phyloP scores from a whole-genome alignment of 371 early-diverging fungal species.

The Dichotomocladium elegans region DNA sequence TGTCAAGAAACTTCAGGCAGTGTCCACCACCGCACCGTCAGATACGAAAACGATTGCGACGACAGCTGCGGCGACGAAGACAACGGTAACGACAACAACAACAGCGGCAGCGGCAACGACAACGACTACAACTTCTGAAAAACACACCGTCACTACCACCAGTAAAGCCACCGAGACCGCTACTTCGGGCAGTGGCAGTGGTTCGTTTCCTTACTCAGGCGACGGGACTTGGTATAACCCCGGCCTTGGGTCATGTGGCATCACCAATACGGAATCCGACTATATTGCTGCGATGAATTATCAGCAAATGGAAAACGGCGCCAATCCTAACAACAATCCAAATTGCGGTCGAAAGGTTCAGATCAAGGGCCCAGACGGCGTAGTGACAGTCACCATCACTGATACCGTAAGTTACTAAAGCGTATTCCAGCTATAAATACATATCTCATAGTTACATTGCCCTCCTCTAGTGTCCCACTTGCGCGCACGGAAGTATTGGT shows the following conservation, averaged over 20 bases:
- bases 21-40: too few species aligned
- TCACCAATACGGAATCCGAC: conserved; percentile 6
- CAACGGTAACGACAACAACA: not conserved
- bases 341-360: conserved; percentile 20
- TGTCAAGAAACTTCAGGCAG: too few species aligned
- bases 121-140: not conserved
- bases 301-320: conserved; percentile 11
- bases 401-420: conserved; percentile 11
- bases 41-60: too few species aligned
- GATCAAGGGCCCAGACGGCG: conserved; percentile 21
- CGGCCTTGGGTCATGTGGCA: conserved; percentile 14
- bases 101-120: not conserved
- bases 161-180: not conserved
- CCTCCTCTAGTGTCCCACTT: not conserved
- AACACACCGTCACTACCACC: not conserved
- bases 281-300: conserved; percentile 13
- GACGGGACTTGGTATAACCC: conserved; percentile 14
- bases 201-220: not conserved
- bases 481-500: not conserved
- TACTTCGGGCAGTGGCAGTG: not conserved
- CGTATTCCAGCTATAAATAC: too few species aligned
- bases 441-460: not conserved
- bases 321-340: conserved; percentile 23
- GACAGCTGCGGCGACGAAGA: too few species aligned
- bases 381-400: conserved; percentile 24